These are phyloP conservation scores for Serendipita sp. DNA, from an alignment of 768 basidiomycete genomes.

Conservation along the genomic window DNA sequence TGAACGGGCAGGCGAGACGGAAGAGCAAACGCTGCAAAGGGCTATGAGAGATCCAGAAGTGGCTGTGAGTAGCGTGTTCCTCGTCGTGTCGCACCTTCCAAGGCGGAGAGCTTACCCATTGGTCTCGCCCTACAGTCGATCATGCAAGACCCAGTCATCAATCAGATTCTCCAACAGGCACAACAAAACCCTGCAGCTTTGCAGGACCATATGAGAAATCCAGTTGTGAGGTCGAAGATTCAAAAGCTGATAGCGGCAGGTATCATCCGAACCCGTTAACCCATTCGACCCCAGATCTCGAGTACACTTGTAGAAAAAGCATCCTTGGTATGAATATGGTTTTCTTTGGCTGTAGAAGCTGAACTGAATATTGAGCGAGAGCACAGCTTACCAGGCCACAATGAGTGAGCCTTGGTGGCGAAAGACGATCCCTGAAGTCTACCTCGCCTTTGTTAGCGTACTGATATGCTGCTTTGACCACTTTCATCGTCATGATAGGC, in stretches of 20 bases:
- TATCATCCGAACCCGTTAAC: constrained; percentile 74
- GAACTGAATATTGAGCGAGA: too few relatives aligned
- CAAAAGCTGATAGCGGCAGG: constrained; percentile 84
- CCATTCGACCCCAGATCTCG: too few relatives aligned
- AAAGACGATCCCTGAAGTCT: too few relatives aligned
- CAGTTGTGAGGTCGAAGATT: constrained; percentile 63
- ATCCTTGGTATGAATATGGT: too few relatives aligned
- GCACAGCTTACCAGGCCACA: too few relatives aligned
- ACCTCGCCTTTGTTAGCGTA: too few relatives aligned
- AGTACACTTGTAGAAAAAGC: too few relatives aligned
- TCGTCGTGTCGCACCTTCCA: background rate
- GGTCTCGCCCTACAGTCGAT: constrained; percentile 39
- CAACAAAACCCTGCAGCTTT: constrained; percentile 78
- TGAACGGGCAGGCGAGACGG: constrained; percentile 70
- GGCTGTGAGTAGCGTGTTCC: background rate
- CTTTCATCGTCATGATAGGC: too few relatives aligned
- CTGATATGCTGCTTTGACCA: too few relatives aligned
- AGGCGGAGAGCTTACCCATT: background rate
- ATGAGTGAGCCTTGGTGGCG: too few relatives aligned
- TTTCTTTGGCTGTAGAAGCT: too few relatives aligned
- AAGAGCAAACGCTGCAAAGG: constrained; percentile 81
- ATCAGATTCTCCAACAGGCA: constrained; percentile 82
- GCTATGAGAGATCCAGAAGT: constrained; percentile 66
- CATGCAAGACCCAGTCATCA: constrained; percentile 86
- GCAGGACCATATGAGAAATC: constrained; percentile 94